Percentiles rank a stretch among this genome's conserved stretches.
phyloP scores from a whole-genome alignment of 2,329 filamentous ascomycete species.

The Chaetothyriales sp. region DNA sequence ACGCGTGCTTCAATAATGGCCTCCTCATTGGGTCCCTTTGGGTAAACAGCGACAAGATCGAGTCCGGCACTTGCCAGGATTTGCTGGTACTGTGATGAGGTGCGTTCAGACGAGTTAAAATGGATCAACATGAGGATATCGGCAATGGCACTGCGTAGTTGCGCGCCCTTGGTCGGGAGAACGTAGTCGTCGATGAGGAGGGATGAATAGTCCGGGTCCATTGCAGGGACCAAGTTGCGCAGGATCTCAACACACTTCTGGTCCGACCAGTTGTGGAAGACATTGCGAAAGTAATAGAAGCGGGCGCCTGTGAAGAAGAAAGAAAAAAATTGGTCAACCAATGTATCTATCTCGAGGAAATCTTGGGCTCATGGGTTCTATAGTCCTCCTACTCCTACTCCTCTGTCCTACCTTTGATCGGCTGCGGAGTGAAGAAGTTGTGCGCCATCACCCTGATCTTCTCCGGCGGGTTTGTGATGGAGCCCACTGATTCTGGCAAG shows the following conservation, averaged over 20 bases:
- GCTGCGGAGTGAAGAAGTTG: constrained; percentile 22
- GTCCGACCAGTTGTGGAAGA: constrained; percentile 18
- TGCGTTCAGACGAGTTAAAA: constrained; percentile 10
- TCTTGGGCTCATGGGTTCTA: too few species aligned
- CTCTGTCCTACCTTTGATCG: constrained; percentile 19
- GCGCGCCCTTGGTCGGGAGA: not conserved
- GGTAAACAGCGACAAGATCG: not conserved
- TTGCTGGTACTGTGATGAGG: constrained; percentile 13
- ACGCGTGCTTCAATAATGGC: not conserved
- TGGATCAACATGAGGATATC: not conserved
- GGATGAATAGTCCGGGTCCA: not conserved
- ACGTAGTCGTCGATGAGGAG: not conserved
- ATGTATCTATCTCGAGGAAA: too few species aligned
- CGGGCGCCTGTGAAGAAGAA: constrained; percentile 5
- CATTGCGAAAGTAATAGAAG: constrained; percentile 15
- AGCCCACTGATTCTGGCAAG: constrained; percentile 19
- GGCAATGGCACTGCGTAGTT: not conserved
- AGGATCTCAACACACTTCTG: constrained; percentile 9
- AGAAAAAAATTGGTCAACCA: too few species aligned
- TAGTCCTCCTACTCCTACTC: too few species aligned
- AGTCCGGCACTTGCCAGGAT: constrained; percentile 10
- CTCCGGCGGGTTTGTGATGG: constrained; percentile 6
- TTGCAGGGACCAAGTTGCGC: constrained; percentile 1
- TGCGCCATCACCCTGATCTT: constrained; percentile 15
- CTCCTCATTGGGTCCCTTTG: not conserved